Conservation (phyloP, 2,329 filamentous ascomycete genomes). For the Venturia pyrina region DNA sequence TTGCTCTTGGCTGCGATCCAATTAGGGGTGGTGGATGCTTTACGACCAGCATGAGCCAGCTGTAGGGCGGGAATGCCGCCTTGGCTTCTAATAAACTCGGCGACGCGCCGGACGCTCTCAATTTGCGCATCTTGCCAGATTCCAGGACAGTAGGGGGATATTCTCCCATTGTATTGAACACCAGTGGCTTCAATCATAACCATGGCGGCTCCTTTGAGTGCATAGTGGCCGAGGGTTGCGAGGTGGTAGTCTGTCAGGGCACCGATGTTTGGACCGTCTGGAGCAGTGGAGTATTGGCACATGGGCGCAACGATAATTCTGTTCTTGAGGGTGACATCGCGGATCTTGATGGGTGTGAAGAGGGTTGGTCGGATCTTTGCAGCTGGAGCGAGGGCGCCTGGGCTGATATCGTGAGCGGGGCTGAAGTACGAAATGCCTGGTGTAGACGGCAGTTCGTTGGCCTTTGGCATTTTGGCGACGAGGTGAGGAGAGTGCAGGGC, state of each 20-base stretch:
- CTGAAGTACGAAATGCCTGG: constrained; percentile 11
- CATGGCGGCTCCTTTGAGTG: constrained; percentile 26
- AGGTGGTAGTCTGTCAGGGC: constrained; percentile 27
- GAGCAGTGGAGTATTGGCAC: constrained; percentile 27
- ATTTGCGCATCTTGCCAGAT: constrained; percentile 29
- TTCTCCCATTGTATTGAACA: constrained; percentile 26
- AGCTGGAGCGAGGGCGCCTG: neutral
- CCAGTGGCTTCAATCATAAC: constrained; percentile 28
- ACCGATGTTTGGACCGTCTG: constrained; percentile 25
- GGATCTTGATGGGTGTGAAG: constrained; percentile 27
- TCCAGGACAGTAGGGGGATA: constrained; percentile 27
- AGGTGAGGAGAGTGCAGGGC: neutral
- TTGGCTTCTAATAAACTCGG: constrained; percentile 27
- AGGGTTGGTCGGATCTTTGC: constrained; percentile 20
- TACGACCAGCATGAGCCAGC: constrained; percentile 27
- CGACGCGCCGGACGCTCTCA: constrained; percentile 22
- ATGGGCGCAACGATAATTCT: constrained; percentile 29
- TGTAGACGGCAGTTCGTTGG: neutral
- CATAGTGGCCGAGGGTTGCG: constrained; percentile 28
- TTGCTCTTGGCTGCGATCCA: constrained; percentile 22
- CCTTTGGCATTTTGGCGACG: neutral
- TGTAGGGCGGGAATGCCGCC: constrained; percentile 24
- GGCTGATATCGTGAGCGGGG: constrained; percentile 4
- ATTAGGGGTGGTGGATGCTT: constrained; percentile 23
- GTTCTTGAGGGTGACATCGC: constrained; percentile 25